Evolutionary conservation across 2,329 filamentous ascomycete species (phyloP).

Genomic region (Ceratocystis harringtonii): DNA sequence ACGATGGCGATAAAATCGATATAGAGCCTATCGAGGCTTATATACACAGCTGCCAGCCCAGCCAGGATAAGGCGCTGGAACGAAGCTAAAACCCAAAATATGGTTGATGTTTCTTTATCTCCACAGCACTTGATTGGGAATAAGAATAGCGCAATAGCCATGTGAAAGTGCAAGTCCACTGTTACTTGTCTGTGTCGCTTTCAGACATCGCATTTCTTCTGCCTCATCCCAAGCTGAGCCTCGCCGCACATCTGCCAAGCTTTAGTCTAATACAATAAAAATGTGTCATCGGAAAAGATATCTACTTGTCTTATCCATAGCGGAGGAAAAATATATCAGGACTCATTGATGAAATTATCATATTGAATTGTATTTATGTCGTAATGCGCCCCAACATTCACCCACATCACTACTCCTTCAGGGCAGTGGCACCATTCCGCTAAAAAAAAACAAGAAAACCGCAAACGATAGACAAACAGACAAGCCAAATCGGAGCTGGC

Average conservation of each 20-base stretch:
- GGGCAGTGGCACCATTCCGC: neutral
- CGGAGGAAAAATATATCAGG: neutral
- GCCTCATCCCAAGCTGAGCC: neutral
- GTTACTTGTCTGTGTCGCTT: neutral
- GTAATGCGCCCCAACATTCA: neutral
- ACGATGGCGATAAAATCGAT: neutral
- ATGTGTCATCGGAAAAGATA: neutral
- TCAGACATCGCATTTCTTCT: neutral
- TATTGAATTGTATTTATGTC: conserved; percentile 3
- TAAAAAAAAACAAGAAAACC: neutral
- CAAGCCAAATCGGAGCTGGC: neutral
- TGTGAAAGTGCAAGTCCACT: neutral
- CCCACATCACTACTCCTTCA: neutral
- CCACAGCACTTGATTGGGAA: neutral
- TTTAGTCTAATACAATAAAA: neutral
- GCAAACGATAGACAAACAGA: neutral
- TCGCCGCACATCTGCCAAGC: neutral
- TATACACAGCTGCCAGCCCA: neutral
- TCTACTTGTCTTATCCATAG: neutral
- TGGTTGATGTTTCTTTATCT: neutral
- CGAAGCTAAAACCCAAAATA: neutral
- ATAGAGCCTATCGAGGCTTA: neutral
- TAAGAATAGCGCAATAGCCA: neutral
- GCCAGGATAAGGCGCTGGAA: neutral
- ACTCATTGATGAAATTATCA: neutral